phyloP scores from a whole-genome alignment of 306 rosid genomes.

The Sphenostylis stenocarpa region DNA sequence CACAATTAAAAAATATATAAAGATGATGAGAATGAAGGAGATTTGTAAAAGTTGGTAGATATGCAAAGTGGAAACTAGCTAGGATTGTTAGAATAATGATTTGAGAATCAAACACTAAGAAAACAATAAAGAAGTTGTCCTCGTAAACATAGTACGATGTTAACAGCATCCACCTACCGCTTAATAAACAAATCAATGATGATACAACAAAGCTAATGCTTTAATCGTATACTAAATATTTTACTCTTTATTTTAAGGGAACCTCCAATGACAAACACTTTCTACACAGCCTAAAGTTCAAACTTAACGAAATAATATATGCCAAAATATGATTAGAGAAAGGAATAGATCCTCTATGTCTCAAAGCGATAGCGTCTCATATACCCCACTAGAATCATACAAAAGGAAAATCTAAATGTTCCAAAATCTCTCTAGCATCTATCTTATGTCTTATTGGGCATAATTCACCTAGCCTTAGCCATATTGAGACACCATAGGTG shows the following conservation, averaged over 20 bases:
- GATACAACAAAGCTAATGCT: conserved; percentile 27
- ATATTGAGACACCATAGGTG: conserved; percentile 31
- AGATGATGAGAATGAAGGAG: neutral
- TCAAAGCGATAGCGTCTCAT: conserved; percentile 41
- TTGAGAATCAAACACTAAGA: conserved; percentile 15
- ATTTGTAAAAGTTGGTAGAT: neutral
- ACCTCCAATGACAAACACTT: neutral
- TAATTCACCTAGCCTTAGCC: conserved; percentile 9
- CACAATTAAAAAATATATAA: too few relatives aligned
- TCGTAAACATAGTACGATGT: conserved; percentile 29
- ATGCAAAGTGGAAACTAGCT: conserved; percentile 10
- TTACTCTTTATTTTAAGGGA: neutral
- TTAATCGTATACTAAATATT: neutral
- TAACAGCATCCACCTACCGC: conserved; percentile 27
- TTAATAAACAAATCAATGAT: conserved; percentile 10
- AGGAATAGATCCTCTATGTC: conserved; percentile 49
- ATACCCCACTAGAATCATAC: conserved; percentile 50
- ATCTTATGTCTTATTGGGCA: conserved; percentile 27
- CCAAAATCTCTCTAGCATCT: conserved; percentile 34
- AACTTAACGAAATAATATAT: conserved; percentile 24
- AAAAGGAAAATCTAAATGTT: conserved; percentile 33
- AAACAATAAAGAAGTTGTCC: conserved; percentile 4
- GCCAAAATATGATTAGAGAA: conserved; percentile 43
- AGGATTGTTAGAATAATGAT: conserved; percentile 8
- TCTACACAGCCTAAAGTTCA: neutral